Evolutionary conservation across 768 basidiomycete species (phyloP).

Genomic region (Trametopsis cervina): DNA sequence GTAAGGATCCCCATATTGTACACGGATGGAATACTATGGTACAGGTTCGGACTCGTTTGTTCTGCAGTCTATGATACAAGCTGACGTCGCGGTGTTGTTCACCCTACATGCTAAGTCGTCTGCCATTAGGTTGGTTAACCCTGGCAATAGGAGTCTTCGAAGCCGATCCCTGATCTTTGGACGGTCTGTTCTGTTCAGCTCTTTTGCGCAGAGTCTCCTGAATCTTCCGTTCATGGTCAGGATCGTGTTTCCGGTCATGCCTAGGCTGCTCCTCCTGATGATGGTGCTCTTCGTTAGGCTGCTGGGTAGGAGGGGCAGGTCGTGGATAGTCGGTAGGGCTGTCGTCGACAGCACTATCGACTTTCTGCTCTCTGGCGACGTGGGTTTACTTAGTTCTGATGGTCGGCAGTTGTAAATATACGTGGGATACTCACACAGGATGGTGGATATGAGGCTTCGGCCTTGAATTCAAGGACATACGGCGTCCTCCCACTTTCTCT

Average conservation of each 20-base stretch:
- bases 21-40: neutral
- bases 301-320: constrained; percentile 12
- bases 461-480: constrained; percentile 11
- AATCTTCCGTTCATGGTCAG: constrained; percentile 11
- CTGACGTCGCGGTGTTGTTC: neutral
- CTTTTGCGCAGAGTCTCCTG: constrained; percentile 9
- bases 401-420: neutral
- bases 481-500: constrained; percentile 14
- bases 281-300: constrained; percentile 8
- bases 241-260: constrained; percentile 8
- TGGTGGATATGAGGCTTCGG: constrained; percentile 8
- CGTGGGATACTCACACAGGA: constrained; percentile 1
- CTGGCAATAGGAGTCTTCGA: neutral
- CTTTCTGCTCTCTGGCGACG: constrained; percentile 9
- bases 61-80: neutral
- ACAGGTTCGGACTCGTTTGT: neutral
- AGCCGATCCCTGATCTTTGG: constrained; percentile 5
- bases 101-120: constrained; percentile 1
- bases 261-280: constrained; percentile 12
- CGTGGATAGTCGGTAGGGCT: constrained; percentile 13
- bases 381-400: neutral
- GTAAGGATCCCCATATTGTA: too few relatives aligned
- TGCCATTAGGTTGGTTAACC: constrained; percentile 10
- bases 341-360: constrained; percentile 2
- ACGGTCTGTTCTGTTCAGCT: constrained; percentile 8